Evolutionary conservation across 306 rosid species (phyloP), one percentile per base, ranked within the genome.

Genomic region (Pterocarpus macrocarpus): DNA sequence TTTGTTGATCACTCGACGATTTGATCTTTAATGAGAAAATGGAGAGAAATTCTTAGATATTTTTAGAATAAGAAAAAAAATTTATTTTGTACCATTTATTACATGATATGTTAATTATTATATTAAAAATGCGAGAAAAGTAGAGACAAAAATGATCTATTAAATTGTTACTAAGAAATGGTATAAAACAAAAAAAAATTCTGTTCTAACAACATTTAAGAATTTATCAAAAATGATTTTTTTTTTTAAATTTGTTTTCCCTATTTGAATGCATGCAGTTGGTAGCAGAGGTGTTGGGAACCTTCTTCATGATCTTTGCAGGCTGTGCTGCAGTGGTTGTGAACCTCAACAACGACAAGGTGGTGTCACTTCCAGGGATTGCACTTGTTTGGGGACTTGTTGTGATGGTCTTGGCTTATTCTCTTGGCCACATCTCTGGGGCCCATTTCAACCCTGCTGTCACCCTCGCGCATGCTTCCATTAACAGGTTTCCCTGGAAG

Each of bases 371-470:
- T 56, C 93, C 96, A 0, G 99, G 99, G 38, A 83, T 91, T 28
- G 11, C 94, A 10, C 76, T 90, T 9, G 70, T 58, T 50, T 95
- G 99, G 98, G 99, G 99, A 8, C 69, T 95, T 30, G 86, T 62
- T 6, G 96, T 91, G 41, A 87, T 84, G 88, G 96, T 95, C 0
- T 83, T 91, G 85, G 62, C 86, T 52, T 95, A 92, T 66, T 83
- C 94, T 17, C 80, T 95, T 22, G 97, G 97, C 3, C 98, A 95
- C 11, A 95, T 95, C 34, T 95, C 97, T 2, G 97, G 97, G 50
- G 97, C 97, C 56, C 97, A 95, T 85, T 95, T 95, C 52, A 92
- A 92, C 36, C 99, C 97, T 1, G 94, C 99, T 0, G 93, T 95
- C 77, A 95, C 98, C 32, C 56, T 93, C 59, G 98, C 98, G 53